A percentile compares a stretch with the other conserved stretches of the same genome.
Evolutionary conservation across 805 yeast species (phyloP).

Genomic region (Torulaspora quercuum): DNA sequence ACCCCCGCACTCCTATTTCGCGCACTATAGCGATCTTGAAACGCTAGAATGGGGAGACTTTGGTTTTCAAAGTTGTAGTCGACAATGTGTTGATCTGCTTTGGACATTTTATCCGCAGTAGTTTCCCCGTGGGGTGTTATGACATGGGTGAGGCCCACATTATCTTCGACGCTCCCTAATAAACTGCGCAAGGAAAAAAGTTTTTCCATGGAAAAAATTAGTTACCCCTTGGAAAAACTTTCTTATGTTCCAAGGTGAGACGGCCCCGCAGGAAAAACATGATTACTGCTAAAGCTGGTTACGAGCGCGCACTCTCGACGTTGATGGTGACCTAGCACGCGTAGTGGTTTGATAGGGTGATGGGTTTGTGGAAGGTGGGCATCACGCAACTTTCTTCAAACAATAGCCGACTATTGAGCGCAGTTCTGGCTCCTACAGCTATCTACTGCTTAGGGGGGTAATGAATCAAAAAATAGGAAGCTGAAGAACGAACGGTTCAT

Average conservation of each 20-base stretch:
- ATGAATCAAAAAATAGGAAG: constrained; percentile 12
- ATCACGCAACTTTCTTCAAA: constrained; percentile 5
- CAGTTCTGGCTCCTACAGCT: constrained; percentile 1
- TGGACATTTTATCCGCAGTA: background rate
- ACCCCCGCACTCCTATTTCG: too few relatives aligned
- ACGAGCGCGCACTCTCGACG: too few relatives aligned
- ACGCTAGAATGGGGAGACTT: too few relatives aligned
- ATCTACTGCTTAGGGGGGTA: constrained; percentile 1
- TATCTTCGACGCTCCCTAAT: constrained; percentile 1
- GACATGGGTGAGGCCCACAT: background rate
- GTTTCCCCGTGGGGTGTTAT: constrained; percentile 6
- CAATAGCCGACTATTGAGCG: too few relatives aligned
- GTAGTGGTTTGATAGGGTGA: too few relatives aligned
- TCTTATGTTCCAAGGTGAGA: too few relatives aligned
- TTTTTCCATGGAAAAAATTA: constrained; percentile 3
- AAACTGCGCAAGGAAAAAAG: constrained; percentile 3
- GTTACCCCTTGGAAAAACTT: constrained; percentile 3
- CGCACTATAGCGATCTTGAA: too few relatives aligned
- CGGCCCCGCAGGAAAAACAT: constrained; percentile 2
- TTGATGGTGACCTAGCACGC: background rate
- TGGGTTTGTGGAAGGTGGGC: too few relatives aligned
- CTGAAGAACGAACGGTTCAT: constrained; percentile 1
- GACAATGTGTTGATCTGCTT: too few relatives aligned
- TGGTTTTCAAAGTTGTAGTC: too few relatives aligned
- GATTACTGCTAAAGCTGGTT: background rate